These are phyloP conservation scores for Brassica hybrid DNA, from an alignment of 441 rosid genomes.

Conservation along the genomic window DNA sequence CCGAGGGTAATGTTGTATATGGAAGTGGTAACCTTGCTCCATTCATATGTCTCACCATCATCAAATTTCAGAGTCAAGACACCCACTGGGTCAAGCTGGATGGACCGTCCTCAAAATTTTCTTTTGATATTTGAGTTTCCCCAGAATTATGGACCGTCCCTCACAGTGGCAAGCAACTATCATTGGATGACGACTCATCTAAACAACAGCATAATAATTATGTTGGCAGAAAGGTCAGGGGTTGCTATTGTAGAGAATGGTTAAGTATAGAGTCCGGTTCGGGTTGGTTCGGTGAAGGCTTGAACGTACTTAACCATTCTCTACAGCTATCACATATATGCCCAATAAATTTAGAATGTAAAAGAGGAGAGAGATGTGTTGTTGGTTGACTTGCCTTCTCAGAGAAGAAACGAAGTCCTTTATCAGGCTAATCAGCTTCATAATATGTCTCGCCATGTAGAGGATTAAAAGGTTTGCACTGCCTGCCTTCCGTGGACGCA, in stretches of 20 bases:
- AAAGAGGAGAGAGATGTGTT: too few relatives aligned
- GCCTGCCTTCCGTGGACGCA: slow-evolving; percentile 93
- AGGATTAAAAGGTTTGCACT: slow-evolving; percentile 97
- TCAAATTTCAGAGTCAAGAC: slow-evolving; percentile 79
- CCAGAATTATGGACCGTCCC: slow-evolving; percentile 98
- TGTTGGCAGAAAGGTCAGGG: too few relatives aligned
- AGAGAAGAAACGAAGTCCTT: too few relatives aligned
- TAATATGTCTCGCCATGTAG: slow-evolving; percentile 66
- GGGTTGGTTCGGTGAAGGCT: too few relatives aligned
- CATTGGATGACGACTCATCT: slow-evolving; percentile 99
- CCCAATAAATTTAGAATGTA: too few relatives aligned
- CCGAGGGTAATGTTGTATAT: slow-evolving; percentile 95
- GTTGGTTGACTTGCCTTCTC: too few relatives aligned
- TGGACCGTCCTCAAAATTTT: slow-evolving; percentile 97
- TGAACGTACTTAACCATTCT: too few relatives aligned
- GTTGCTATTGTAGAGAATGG: too few relatives aligned
- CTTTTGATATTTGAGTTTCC: slow-evolving; percentile 96
- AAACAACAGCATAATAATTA: slow-evolving; percentile 15
- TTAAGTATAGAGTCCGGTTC: too few relatives aligned
- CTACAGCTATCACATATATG: too few relatives aligned
- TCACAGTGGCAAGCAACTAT: slow-evolving; percentile 96
- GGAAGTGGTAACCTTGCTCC: slow-evolving; percentile 98
- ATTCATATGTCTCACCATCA: slow-evolving; percentile 83
- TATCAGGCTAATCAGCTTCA: too few relatives aligned
- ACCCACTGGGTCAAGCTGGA: slow-evolving; percentile 98